Percentiles rank a stretch among this genome's conserved stretches.
These are phyloP conservation scores for Suillus decipiens DNA, from an alignment of 768 basidiomycete genomes.

Conservation along the genomic window DNA sequence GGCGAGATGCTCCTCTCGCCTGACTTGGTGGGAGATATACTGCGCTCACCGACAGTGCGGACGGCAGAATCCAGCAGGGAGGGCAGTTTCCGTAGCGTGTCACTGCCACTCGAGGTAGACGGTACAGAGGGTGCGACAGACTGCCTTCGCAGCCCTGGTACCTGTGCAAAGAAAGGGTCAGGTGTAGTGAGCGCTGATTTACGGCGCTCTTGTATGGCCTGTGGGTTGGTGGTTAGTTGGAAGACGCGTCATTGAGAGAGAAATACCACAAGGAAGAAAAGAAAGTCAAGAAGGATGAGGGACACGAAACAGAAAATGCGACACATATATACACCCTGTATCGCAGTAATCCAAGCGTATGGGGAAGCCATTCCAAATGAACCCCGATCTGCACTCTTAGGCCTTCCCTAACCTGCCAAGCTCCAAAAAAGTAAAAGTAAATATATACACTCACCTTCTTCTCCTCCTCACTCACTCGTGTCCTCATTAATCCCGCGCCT, in stretches of 20 bases:
- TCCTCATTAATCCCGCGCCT: constrained; percentile 1
- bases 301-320: no score
- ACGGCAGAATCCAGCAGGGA: constrained; percentile 9
- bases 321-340: neutral
- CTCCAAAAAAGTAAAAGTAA: neutral
- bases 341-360: neutral
- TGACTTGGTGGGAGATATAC: neutral
- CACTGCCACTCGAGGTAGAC: neutral
- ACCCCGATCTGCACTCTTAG: no score
- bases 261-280: neutral
- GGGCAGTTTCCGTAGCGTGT: constrained; percentile 4
- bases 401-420: neutral
- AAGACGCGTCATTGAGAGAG: neutral
- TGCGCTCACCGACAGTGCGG: neutral
- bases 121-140: constrained; percentile 20
- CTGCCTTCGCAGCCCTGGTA: constrained; percentile 48
- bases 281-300: neutral
- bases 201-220: constrained; percentile 66
- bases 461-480: constrained; percentile 19
- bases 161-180: constrained; percentile 51
- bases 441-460: constrained; percentile 13
- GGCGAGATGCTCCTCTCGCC: constrained; percentile 1
- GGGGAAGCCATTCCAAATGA: neutral
- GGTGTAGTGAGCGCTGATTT: constrained; percentile 55
- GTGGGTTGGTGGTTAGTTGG: neutral